Evolutionary conservation across 306 rosid genomes (phyloP).

Genomic region (Vachellia pachyceras): DNA sequence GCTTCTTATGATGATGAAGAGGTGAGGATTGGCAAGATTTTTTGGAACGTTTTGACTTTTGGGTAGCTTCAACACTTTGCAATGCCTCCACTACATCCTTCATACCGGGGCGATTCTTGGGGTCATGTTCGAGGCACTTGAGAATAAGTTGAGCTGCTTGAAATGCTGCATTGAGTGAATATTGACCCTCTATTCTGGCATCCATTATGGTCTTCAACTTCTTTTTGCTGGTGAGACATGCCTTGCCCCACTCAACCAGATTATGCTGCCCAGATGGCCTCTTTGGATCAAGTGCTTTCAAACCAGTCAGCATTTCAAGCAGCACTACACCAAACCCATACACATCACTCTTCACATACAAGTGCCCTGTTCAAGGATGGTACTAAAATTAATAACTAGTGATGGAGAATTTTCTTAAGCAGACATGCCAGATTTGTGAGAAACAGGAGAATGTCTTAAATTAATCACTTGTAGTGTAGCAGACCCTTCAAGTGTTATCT

Average conservation of each 20-base stretch:
- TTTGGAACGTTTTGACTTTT: constrained; percentile 49
- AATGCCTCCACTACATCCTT: constrained; percentile 66
- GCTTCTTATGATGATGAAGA: neutral
- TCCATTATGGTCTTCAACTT: constrained; percentile 71
- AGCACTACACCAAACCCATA: constrained; percentile 90
- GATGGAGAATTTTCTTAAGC: neutral
- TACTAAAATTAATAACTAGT: neutral
- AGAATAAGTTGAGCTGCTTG: constrained; percentile 60
- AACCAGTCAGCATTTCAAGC: constrained; percentile 74
- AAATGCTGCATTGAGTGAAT: constrained; percentile 60
- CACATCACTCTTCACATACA: constrained; percentile 90
- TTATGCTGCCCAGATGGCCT: constrained; percentile 64
- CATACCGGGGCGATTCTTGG: constrained; percentile 81
- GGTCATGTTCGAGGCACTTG: constrained; percentile 69
- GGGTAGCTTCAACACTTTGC: constrained; percentile 59
- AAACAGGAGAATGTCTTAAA: neutral
- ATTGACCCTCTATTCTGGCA: constrained; percentile 70
- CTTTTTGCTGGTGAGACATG: constrained; percentile 51
- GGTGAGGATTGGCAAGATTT: constrained; percentile 5
- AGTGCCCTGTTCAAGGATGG: constrained; percentile 67
- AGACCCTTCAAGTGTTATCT: neutral
- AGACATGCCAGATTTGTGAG: neutral
- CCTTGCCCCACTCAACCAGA: constrained; percentile 75
- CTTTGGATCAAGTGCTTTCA: constrained; percentile 58
- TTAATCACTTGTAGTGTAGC: neutral